A percentile compares a stretch with the other conserved stretches of the same genome.
These are phyloP conservation scores for Mortierella alpina DNA, from an alignment of 192 early-diverging fungal genomes.

Conservation along the genomic window DNA sequence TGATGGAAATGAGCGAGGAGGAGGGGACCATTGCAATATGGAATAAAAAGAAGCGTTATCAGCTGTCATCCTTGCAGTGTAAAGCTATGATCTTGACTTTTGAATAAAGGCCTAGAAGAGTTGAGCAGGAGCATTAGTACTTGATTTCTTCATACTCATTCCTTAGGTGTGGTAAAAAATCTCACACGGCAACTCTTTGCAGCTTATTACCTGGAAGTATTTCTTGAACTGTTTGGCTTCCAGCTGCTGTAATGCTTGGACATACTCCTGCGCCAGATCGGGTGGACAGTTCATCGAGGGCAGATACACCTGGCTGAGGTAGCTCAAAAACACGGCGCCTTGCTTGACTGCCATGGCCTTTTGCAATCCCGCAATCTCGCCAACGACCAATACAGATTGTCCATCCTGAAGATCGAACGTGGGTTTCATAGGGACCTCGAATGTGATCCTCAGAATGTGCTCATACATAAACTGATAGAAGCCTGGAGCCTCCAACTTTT, in stretches of 20 bases:
- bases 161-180: not conserved
- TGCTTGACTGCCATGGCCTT: slow-evolving; percentile 67
- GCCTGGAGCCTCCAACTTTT: slow-evolving; percentile 60
- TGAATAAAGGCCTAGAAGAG: slow-evolving; percentile 57
- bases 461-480: slow-evolving; percentile 84
- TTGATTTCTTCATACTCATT: not conserved
- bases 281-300: slow-evolving; percentile 77
- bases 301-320: slow-evolving; percentile 67
- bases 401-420: slow-evolving; percentile 82
- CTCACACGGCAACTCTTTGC: slow-evolving; percentile 13
- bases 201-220: slow-evolving; percentile 71
- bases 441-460: slow-evolving; percentile 77
- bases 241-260: slow-evolving; percentile 76
- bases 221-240: slow-evolving; percentile 76
- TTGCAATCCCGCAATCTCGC: slow-evolving; percentile 67
- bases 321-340: slow-evolving; percentile 68
- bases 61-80: not conserved
- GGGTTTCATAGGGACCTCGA: slow-evolving; percentile 81
- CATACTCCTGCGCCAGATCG: slow-evolving; percentile 74
- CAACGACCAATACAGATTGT: slow-evolving; percentile 73
- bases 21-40: too few relatives aligned
- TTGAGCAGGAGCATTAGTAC: not conserved
- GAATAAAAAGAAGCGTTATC: too few relatives aligned
- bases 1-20: not conserved
- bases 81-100: slow-evolving; percentile 51